A percentile compares a stretch with the other conserved stretches of the same genome.
phyloP scores from a whole-genome alignment of 2,329 filamentous ascomycete species.

The Cordyceps cicadae region DNA sequence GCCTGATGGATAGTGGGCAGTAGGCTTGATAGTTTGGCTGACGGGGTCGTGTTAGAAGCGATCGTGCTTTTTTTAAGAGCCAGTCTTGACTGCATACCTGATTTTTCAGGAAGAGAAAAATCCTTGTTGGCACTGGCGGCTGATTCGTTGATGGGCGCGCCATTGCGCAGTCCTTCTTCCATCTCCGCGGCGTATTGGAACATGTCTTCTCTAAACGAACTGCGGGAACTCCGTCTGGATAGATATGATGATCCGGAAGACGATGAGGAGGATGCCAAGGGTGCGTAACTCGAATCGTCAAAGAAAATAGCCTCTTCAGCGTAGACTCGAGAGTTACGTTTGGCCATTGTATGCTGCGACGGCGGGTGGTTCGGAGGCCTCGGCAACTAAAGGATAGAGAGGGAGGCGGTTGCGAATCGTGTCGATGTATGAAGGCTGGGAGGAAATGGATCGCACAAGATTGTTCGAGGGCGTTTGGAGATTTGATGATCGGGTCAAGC shows the following conservation, averaged over 20 bases:
- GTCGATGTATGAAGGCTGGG: not conserved
- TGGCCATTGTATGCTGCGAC: constrained; percentile 16
- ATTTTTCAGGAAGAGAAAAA: constrained; percentile 1
- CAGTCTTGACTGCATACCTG: not conserved
- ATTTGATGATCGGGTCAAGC: not conserved
- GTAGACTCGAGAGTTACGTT: constrained; percentile 18
- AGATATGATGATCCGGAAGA: constrained; percentile 18
- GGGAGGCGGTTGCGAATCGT: not conserved
- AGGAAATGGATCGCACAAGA: not conserved
- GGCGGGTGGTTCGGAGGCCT: not conserved
- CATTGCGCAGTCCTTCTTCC: constrained; percentile 17
- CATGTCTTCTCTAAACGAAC: constrained; percentile 22
- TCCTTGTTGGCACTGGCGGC: not conserved
- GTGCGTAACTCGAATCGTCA: constrained; percentile 11
- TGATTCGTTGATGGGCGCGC: not conserved
- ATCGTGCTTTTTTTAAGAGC: not conserved
- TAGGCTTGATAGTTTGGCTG: constrained; percentile 1
- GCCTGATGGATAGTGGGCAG: constrained; percentile 2
- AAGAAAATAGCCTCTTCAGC: constrained; percentile 15
- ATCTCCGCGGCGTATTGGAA: constrained; percentile 16
- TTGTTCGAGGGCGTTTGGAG: not conserved
- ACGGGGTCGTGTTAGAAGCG: not conserved
- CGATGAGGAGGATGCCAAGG: constrained; percentile 1
- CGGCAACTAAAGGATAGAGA: not conserved
- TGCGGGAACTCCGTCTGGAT: constrained; percentile 23